phyloP scores from a whole-genome alignment of 352 stramenopile genomes.

The Albugo laibachii region DNA sequence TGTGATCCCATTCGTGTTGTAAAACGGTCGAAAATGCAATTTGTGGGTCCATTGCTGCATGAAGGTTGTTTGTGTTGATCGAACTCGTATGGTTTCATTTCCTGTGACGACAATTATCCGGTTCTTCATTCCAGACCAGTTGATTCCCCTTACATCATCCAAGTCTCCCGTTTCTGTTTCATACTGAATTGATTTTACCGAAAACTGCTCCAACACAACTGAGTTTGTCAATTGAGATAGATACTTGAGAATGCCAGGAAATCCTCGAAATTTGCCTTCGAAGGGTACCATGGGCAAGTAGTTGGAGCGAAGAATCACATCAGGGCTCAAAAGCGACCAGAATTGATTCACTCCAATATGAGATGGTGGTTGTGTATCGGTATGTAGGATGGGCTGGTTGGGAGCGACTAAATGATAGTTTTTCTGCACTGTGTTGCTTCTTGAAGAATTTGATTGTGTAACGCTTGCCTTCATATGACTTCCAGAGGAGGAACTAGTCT shows the following conservation, averaged over 20 bases:
- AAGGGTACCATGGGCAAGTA: constrained; percentile 83
- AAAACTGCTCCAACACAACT: constrained; percentile 54
- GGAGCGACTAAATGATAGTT: constrained; percentile 11
- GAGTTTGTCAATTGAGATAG: constrained; percentile 45
- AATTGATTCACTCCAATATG: constrained; percentile 50
- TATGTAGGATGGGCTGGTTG: constrained; percentile 31
- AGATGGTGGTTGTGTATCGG: constrained; percentile 17
- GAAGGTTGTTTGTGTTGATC: constrained; percentile 62
- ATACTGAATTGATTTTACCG: constrained; percentile 12
- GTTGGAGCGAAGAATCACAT: constrained; percentile 65
- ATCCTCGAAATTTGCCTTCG: constrained; percentile 62
- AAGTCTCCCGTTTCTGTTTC: too few species aligned
- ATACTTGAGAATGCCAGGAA: constrained; percentile 54
- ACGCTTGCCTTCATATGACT: neutral
- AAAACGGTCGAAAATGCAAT: constrained; percentile 26
- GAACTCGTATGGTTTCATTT: constrained; percentile 69
- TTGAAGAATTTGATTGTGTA: constrained; percentile 12
- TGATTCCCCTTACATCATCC: too few species aligned
- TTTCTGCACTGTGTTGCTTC: constrained; percentile 18
- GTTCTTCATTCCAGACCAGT: constrained; percentile 6
- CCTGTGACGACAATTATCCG: constrained; percentile 50
- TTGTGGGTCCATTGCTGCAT: constrained; percentile 79
- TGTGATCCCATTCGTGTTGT: neutral
- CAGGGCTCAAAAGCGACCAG: constrained; percentile 55
- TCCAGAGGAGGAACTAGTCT: neutral